These are phyloP conservation scores for Lizonia empirigonia DNA, from an alignment of 2,329 filamentous ascomycete genomes.

Conservation along the genomic window DNA sequence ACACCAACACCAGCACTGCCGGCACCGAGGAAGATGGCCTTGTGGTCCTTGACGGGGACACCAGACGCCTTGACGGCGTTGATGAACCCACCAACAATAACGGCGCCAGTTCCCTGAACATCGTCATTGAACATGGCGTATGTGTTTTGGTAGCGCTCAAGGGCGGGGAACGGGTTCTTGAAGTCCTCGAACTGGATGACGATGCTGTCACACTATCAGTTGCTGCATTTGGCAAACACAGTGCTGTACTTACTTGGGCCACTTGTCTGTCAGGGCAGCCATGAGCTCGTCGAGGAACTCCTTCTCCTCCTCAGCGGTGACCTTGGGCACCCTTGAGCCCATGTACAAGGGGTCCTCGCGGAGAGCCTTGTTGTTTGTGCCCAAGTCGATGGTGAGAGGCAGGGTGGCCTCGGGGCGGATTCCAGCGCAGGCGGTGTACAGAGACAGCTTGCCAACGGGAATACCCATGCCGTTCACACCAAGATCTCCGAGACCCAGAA, in stretches of 20 bases:
- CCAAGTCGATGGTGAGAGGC: slow-evolving; percentile 67
- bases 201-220: slow-evolving; percentile 57
- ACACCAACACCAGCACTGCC: slow-evolving; percentile 96
- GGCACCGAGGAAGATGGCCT: slow-evolving; percentile 93
- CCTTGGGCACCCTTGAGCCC: slow-evolving; percentile 82
- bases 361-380: slow-evolving; percentile 66
- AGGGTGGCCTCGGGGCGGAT: slow-evolving; percentile 78
- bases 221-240: slow-evolving; percentile 9
- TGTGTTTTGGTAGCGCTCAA: slow-evolving; percentile 83
- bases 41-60: slow-evolving; percentile 85
- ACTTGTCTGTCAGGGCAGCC: slow-evolving; percentile 80
- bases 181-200: slow-evolving; percentile 97
- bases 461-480: slow-evolving; percentile 98
- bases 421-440: slow-evolving; percentile 94
- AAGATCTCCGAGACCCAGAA: slow-evolving; percentile 88
- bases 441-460: slow-evolving; percentile 91
- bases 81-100: slow-evolving; percentile 84
- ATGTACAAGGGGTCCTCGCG: slow-evolving; percentile 87
- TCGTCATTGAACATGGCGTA: slow-evolving; percentile 99
- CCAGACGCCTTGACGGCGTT: slow-evolving; percentile 81
- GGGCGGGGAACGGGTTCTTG: slow-evolving; percentile 94
- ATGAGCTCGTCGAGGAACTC: slow-evolving; percentile 98
- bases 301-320: slow-evolving; percentile 76
- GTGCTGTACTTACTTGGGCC: slow-evolving; percentile 62
- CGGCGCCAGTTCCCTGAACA: slow-evolving; percentile 95